These are phyloP conservation scores for Debaryomyces coudertii DNA, from an alignment of 1,139 yeast genomes.

Conservation along the genomic window DNA sequence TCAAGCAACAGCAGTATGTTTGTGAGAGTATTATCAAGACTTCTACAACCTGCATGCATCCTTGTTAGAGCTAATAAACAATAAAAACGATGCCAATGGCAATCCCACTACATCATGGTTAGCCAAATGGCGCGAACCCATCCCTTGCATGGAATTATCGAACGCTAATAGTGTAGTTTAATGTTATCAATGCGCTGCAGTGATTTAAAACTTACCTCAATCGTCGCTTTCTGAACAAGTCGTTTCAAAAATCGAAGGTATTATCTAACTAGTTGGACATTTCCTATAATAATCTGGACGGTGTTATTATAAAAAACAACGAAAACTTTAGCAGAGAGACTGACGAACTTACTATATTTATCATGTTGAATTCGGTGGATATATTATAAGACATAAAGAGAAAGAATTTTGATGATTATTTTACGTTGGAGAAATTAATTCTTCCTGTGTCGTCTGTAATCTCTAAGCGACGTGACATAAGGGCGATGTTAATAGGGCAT, in stretches of 20 bases:
- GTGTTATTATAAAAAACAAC: constrained; percentile 21
- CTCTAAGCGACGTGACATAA: no score
- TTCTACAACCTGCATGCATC: constrained; percentile 44
- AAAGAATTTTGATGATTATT: no score
- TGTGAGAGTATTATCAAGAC: constrained; percentile 47
- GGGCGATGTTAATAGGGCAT: no score
- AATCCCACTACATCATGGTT: constrained; percentile 21
- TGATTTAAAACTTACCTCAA: constrained; percentile 41
- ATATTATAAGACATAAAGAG: neutral
- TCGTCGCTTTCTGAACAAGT: constrained; percentile 27
- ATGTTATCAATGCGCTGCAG: constrained; percentile 29
- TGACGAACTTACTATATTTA: constrained; percentile 25
- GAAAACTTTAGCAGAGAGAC: constrained; percentile 14
- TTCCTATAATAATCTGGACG: constrained; percentile 26
- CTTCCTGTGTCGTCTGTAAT: no score
- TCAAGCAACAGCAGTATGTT: constrained; percentile 34
- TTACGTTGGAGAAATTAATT: no score
- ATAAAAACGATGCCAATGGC: neutral
- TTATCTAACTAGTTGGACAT: constrained; percentile 39
- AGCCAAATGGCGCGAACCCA: constrained; percentile 50
- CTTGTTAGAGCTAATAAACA: constrained; percentile 19
- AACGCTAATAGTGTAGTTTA: constrained; percentile 7
- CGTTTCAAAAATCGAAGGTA: constrained; percentile 29
- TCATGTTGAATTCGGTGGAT: constrained; percentile 26
- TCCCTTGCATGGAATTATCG: constrained; percentile 24